Percentiles rank a stretch among this genome's conserved stretches.
phyloP scores from a whole-genome alignment of 208 protist species.

The Wallacemonas rigidus region DNA sequence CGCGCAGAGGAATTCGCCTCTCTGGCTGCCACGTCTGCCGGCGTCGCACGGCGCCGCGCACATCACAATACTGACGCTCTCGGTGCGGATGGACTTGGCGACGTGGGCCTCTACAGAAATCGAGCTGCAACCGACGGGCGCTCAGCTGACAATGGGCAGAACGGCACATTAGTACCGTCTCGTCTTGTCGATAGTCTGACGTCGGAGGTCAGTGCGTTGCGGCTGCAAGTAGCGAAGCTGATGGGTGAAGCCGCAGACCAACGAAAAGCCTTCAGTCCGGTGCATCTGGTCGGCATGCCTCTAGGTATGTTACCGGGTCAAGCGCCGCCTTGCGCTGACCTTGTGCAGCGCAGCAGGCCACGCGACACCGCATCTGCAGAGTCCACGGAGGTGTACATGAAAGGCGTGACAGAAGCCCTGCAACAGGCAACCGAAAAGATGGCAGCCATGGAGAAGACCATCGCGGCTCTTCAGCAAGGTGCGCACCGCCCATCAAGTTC shows the following conservation, averaged over 20 bases:
- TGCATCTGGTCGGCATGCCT: constrained; percentile 14
- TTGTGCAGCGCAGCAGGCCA: neutral
- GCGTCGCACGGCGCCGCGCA: constrained; percentile 5
- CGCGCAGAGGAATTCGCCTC: constrained; percentile 34
- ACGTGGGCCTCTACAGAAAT: no score
- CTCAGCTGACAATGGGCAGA: neutral
- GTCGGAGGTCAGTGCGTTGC: constrained; percentile 40
- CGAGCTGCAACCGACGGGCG: no score
- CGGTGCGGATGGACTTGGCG: no score
- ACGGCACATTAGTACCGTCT: neutral
- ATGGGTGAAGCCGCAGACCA: constrained; percentile 33
- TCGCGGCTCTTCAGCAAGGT: constrained; percentile 3
- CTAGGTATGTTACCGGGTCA: constrained; percentile 11
- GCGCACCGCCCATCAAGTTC: no score
- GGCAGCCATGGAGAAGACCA: constrained; percentile 23
- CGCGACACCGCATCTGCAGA: neutral
- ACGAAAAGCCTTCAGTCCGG: constrained; percentile 19
- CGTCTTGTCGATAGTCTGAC: constrained; percentile 21
- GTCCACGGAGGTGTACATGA: constrained; percentile 8
- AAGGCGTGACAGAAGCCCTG: constrained; percentile 18
- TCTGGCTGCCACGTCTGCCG: constrained; percentile 34
- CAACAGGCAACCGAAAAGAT: constrained; percentile 22
- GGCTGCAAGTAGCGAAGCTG: constrained; percentile 40
- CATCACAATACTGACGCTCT: neutral
- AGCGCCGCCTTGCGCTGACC: neutral